Conservation (phyloP, 2,329 filamentous ascomycete genomes). For the Fusarium tricinctum region DNA sequence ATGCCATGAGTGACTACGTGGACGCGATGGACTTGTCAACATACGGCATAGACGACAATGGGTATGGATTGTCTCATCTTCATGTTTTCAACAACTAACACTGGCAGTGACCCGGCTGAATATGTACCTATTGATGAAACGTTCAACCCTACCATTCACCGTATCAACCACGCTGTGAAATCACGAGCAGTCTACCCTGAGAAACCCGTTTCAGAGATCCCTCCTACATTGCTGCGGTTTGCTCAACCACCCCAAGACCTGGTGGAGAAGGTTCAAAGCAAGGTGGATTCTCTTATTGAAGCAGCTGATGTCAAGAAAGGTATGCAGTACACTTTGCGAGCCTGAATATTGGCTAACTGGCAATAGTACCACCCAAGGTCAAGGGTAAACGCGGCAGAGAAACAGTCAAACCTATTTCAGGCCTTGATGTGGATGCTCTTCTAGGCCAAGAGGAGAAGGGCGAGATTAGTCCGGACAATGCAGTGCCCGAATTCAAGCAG, state of each 20-base stretch:
- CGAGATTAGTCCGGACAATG: slow-evolving; percentile 74
- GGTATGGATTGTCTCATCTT: slow-evolving; percentile 60
- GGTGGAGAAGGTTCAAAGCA: slow-evolving; percentile 67
- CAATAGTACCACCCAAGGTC: slow-evolving; percentile 79
- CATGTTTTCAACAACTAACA: slow-evolving; percentile 30
- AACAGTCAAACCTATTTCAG: slow-evolving; percentile 85
- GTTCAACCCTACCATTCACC: slow-evolving; percentile 88
- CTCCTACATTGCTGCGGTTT: slow-evolving; percentile 78
- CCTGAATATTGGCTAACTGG: slow-evolving; percentile 31
- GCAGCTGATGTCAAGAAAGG: slow-evolving; percentile 87
- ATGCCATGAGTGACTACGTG: slow-evolving; percentile 92
- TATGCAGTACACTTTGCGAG: slow-evolving; percentile 50
- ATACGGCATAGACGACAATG: slow-evolving; percentile 80
- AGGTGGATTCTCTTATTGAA: slow-evolving; percentile 74
- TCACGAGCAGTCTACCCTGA: slow-evolving; percentile 83
- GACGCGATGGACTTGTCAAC: slow-evolving; percentile 90
- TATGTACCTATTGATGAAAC: slow-evolving; percentile 84
- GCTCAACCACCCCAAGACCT: slow-evolving; percentile 79
- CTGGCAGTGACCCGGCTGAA: slow-evolving; percentile 65
- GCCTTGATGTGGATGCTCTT: slow-evolving; percentile 86
- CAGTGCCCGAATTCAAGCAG: slow-evolving; percentile 92
- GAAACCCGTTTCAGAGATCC: slow-evolving; percentile 71
- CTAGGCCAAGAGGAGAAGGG: slow-evolving; percentile 69
- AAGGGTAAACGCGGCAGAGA: slow-evolving; percentile 81
- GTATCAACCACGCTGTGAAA: slow-evolving; percentile 87